Evolutionary conservation across 345 rosid species (phyloP), one percentile per base, ranked within the genome.

Genomic region (Aegle marmelos): DNA sequence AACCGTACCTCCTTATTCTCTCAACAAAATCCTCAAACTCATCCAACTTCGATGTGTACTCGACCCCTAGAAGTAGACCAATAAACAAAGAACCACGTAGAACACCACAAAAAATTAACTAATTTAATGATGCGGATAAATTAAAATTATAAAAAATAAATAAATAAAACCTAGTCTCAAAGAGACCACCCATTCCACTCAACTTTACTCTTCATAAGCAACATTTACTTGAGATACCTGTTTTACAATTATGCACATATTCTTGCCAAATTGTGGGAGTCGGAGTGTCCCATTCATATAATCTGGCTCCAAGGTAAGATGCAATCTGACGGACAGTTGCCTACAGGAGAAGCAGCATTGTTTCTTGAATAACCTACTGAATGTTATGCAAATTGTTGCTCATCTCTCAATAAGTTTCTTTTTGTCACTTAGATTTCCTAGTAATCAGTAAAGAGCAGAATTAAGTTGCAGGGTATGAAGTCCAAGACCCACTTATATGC

Each of bases 181-280:
- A 78, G 27, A 28, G 30, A 61, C 50, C 50, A 45, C 5, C 50
- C 33, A 30, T 37, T 82, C 67, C 73, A 64, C 39, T 59, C 66
- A 76, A 73, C 28, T 45, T 59, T 36, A 56, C 37, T 62, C 17
- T 58, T 28, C 21, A 24, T 61, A 63, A 30, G 50, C 39, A 62
- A 82, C 64, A 77, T 30, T 37, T 73, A 57, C 59, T 48, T 74
- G 54, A 53, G 77, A 73, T 80, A 92, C 99, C 98, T 84, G 92
- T 63, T 87, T 66, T 88, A 28, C 88, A 79, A 88, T 83, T 87
- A 83, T 96, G 92, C 60, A 87, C 27, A 79, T 91, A 90, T 84
- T 96, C 99, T 83, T 88, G 92, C 99, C 99, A 94, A 85, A 91
- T 67, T 57, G 98, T 96, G 34, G 99, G 98, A 78, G 93, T 94